These are phyloP conservation scores for Rhodotorula sp. DNA, from an alignment of 1,284 basidiomycete species.

Conservation along the genomic window DNA sequence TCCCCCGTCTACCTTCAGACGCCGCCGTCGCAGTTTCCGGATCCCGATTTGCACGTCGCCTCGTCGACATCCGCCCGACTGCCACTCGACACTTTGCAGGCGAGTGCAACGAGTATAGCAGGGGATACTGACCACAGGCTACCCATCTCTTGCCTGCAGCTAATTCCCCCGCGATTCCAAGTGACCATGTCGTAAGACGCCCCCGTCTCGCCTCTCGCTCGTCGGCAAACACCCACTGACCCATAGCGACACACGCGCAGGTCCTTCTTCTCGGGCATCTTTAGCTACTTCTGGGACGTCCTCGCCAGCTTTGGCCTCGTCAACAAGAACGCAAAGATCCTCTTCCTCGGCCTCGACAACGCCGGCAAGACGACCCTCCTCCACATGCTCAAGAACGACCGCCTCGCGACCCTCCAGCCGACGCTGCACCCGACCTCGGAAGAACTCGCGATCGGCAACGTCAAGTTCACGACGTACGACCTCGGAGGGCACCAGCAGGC, in stretches of 20 bases:
- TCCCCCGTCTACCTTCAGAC: too few species aligned
- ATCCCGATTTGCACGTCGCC: too few species aligned
- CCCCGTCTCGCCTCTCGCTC: background rate
- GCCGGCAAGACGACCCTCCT: conserved; percentile 99
- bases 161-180: background rate
- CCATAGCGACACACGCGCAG: background rate
- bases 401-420: conserved; percentile 94
- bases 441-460: conserved; percentile 96
- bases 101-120: too few species aligned
- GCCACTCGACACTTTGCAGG: too few species aligned
- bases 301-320: conserved; percentile 85
- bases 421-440: conserved; percentile 99
- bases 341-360: conserved; percentile 87
- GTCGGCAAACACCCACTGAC: background rate
- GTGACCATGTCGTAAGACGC: background rate
- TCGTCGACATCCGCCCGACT: too few species aligned
- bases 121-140: too few species aligned
- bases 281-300: conserved; percentile 92
- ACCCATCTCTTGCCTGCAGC: background rate
- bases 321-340: conserved; percentile 99
- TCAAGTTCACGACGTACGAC: conserved; percentile 99
- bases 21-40: too few species aligned
- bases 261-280: conserved; percentile 21
- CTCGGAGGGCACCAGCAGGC: conserved; percentile 97
- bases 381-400: conserved; percentile 99